Conservation (phyloP, 805 yeast species). For the Ogataea polymorpha region DNA sequence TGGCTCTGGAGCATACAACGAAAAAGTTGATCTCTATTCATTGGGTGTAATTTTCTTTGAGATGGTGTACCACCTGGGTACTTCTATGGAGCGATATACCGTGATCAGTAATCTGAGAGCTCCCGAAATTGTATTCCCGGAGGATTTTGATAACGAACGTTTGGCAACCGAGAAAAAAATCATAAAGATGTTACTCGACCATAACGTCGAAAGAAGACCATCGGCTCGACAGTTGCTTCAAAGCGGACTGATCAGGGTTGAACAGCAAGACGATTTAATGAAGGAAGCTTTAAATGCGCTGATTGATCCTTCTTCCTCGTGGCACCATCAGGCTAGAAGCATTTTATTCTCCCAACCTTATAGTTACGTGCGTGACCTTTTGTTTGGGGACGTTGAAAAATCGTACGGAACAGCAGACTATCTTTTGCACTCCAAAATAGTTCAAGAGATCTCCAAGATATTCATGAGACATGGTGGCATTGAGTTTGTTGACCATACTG, state of each 20-base stretch:
- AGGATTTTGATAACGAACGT: constrained; percentile 53
- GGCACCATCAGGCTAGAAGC: constrained; percentile 90
- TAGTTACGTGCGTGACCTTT: constrained; percentile 75
- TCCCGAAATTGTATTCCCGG: constrained; percentile 63
- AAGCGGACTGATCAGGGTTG: constrained; percentile 83
- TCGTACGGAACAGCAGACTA: constrained; percentile 40
- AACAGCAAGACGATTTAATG: constrained; percentile 85
- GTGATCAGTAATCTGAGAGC: constrained; percentile 65
- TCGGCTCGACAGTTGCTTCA: constrained; percentile 71
- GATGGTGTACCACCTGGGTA: constrained; percentile 80
- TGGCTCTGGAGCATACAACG: constrained; percentile 77
- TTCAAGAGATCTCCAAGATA: constrained; percentile 55
- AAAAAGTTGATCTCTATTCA: constrained; percentile 94
- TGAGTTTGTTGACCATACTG: constrained; percentile 55
- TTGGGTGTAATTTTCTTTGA: constrained; percentile 93
- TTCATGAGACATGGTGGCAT: constrained; percentile 86
- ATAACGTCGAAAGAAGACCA: constrained; percentile 76
- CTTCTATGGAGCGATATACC: constrained; percentile 90
- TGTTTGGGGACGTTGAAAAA: constrained; percentile 58
- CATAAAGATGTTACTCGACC: constrained; percentile 65
- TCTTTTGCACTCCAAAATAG: constrained; percentile 57
- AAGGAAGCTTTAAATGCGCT: constrained; percentile 83
- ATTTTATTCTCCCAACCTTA: constrained; percentile 84
- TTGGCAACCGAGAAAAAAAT: constrained; percentile 61
- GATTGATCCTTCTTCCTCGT: constrained; percentile 87